Evolutionary conservation across 2,329 filamentous ascomycete species (phyloP).

Genomic region (Fusarium pseudoanthophilum): DNA sequence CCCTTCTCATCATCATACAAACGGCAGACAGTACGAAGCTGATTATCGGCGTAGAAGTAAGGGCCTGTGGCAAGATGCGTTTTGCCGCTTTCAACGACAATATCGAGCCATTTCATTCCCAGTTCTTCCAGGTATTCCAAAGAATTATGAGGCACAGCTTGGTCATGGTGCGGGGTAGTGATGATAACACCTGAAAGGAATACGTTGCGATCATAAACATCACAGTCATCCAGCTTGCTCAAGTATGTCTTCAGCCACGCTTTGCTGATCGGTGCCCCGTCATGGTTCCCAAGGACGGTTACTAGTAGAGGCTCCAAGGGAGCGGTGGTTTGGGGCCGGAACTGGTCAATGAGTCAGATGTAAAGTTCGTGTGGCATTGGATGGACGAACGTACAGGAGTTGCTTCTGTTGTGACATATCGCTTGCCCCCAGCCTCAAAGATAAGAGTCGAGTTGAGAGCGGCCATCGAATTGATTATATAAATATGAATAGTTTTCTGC

Average conservation of each 20-base stretch:
- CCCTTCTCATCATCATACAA: background rate
- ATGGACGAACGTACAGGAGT: background rate
- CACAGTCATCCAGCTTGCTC: background rate
- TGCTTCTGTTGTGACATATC: background rate
- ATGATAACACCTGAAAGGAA: background rate
- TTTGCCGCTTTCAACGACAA: background rate
- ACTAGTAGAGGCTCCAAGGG: fast-evolving
- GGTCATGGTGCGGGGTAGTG: too few relatives aligned
- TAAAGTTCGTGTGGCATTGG: fast-evolving
- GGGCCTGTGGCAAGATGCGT: background rate
- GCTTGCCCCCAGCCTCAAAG: background rate
- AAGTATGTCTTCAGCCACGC: fast-evolving
- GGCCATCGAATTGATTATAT: background rate
- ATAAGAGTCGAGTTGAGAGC: too few relatives aligned
- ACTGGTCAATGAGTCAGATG: background rate
- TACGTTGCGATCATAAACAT: background rate
- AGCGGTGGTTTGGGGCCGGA: fast-evolving
- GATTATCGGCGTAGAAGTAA: fast-evolving
- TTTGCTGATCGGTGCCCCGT: fast-evolving
- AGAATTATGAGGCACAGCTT: fast-evolving
- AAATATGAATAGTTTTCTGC: too few relatives aligned
- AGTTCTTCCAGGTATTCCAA: too few relatives aligned
- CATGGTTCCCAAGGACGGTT: fast-evolving
- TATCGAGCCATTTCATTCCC: background rate
- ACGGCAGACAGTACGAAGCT: fast-evolving